Percentiles rank a stretch among this genome's conserved stretches.
These are phyloP conservation scores for Lagerstroemia speciosa DNA, from an alignment of 345 rosid genomes.

Conservation along the genomic window DNA sequence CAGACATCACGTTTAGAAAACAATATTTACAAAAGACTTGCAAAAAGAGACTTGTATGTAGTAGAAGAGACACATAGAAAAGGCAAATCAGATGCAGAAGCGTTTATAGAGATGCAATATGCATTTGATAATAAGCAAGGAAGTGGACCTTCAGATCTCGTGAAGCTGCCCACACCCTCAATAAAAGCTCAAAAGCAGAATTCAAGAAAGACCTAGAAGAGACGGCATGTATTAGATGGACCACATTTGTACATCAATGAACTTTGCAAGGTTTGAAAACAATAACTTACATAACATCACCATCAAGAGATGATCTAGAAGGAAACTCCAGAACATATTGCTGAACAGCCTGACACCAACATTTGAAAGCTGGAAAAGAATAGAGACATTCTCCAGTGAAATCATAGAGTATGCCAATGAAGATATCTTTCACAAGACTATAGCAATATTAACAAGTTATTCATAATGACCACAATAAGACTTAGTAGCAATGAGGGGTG, in stretches of 20 bases:
- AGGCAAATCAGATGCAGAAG: background rate
- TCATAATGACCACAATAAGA: background rate
- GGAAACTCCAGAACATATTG: conserved; percentile 23
- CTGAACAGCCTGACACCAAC: conserved; percentile 96
- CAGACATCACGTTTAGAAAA: background rate
- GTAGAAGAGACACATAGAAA: background rate
- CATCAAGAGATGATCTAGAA: conserved; percentile 27
- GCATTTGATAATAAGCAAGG: background rate
- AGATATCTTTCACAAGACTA: conserved; percentile 2
- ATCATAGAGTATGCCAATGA: conserved; percentile 9
- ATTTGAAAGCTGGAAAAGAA: conserved; percentile 72
- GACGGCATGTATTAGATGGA: conserved; percentile 7
- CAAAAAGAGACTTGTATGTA: background rate
- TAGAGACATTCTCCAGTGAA: conserved; percentile 3
- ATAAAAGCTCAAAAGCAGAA: conserved; percentile 88
- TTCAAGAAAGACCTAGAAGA: conserved; percentile 74
- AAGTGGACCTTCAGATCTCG: conserved; percentile 74
- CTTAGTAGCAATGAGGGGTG: background rate
- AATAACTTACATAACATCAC: conserved; percentile 78
- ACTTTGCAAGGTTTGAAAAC: background rate
- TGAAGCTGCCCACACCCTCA: conserved; percentile 89
- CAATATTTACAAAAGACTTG: background rate
- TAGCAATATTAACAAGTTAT: background rate
- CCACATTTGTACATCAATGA: background rate
- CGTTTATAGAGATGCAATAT: background rate